Base-by-base conservation (phyloP, 345 rosid genomes). In the Camelina hispida region DNA sequence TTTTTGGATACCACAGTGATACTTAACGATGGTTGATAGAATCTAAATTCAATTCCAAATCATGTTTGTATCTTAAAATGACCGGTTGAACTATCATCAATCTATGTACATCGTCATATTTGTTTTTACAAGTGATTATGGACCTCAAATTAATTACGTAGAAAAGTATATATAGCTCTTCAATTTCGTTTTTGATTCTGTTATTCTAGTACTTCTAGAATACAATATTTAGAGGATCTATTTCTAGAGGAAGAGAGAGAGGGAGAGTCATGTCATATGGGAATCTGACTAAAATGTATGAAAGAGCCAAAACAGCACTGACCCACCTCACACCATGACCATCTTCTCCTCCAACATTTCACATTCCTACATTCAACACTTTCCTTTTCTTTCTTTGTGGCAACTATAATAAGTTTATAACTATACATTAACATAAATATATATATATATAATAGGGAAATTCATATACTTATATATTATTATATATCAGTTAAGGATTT, bases 291-390 rank as follows among this genome's bases (percentile, higher is more conserved):
- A 48, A 57, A 48, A 58, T 78, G 81, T 65, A 30, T 40, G 63
- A 65, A 78, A 65, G 72, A 58, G 72, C 81, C 81, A 78, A 71
- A 78, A 55, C 81, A 78, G 13, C 35, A 64, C 61, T 78, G 81
- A 57, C 75, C 75, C 80, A 76, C 66, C 80, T 62, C 79, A 67
- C 68, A 40, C 68, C 37, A 4, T 75, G 73, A 50, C 74, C 74
- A 62, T 71, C 72, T 57, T 64, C 47, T 42, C 74, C 46, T 34
- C 63, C 64, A 62, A 62, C 79, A 68, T 53, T 61, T 76, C 79
- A 68, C 63, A 61, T 75, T 68, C 62, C 12, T 6, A 13, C 16
- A 40, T 68, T 54, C 54, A 15, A 28, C 74, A 40, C 56, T 51
- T 72, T n/a, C n/a, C 15, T 52, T 32, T 32, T 30, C 7, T 32